These are phyloP conservation scores for Penicillium cinerascens DNA, from an alignment of 495 filamentous ascomycete genomes.

Conservation along the genomic window DNA sequence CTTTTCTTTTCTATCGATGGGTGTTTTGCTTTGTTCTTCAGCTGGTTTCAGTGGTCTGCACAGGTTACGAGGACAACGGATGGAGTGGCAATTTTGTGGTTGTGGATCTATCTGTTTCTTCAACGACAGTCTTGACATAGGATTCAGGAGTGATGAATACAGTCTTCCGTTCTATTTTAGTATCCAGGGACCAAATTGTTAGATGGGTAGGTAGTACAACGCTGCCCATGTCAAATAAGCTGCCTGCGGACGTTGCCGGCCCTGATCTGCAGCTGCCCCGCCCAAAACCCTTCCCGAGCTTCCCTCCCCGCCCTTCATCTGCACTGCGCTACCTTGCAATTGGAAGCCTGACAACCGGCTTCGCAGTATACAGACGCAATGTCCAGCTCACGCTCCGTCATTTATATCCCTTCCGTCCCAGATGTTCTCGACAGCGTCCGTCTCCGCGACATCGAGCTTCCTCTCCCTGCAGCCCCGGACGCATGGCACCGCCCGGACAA, in stretches of 20 bases:
- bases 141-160: background rate
- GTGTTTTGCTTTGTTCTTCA: background rate
- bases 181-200: background rate
- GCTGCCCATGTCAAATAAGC: background rate
- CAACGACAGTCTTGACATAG: background rate
- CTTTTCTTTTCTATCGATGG: background rate
- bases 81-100: background rate
- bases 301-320: constrained; percentile 7
- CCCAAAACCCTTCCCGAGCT: constrained; percentile 21
- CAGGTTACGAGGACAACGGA: background rate
- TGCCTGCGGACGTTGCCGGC: constrained; percentile 6
- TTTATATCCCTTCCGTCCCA: constrained; percentile 37
- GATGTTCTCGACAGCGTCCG: constrained; percentile 39
- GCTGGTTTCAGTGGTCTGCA: constrained; percentile 1
- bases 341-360: background rate
- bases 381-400: constrained; percentile 26
- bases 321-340: background rate
- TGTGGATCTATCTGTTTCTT: constrained; percentile 1
- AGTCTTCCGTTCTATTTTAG: background rate
- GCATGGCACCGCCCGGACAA: constrained; percentile 46
- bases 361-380: constrained; percentile 14
- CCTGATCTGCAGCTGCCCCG: constrained; percentile 24
- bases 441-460: constrained; percentile 41
- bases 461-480: constrained; percentile 43
- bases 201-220: background rate